Percentiles rank a stretch among this genome's conserved stretches.
Conservation (phyloP, 1,284 basidiomycete genomes). For the Sporisorium iseilematis-ciliati region DNA sequence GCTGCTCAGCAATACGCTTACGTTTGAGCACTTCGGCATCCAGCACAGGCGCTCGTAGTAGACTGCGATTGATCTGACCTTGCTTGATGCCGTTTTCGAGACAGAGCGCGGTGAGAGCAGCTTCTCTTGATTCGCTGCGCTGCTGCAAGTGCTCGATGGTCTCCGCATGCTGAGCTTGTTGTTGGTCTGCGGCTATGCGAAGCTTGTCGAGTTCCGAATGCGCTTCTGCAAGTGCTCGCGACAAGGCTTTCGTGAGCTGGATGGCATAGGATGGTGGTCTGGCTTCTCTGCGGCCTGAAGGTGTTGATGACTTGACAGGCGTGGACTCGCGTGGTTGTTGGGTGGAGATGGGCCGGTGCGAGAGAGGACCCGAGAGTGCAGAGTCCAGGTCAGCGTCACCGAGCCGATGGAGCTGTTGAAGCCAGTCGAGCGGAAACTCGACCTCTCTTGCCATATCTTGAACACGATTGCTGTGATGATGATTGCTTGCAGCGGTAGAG, state of each 20-base stretch:
- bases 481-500: neutral
- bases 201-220: conserved; percentile 32
- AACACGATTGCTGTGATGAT: conserved; percentile 5
- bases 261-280: conserved; percentile 23
- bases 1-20: conserved; percentile 45
- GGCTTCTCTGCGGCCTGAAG: neutral
- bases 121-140: conserved; percentile 47
- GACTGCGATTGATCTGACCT: conserved; percentile 52
- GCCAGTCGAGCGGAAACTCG: conserved; percentile 44
- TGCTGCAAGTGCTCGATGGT: conserved; percentile 40
- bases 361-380: conserved; percentile 36
- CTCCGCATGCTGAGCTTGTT: conserved; percentile 27
- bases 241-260: conserved; percentile 43
- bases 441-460: conserved; percentile 33
- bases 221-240: conserved; percentile 33
- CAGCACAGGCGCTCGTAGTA: conserved; percentile 48
- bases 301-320: conserved; percentile 32
- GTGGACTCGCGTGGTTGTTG: conserved; percentile 41
- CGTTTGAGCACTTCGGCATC: conserved; percentile 49
- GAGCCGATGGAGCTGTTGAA: conserved; percentile 33
- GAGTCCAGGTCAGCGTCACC: conserved; percentile 35
- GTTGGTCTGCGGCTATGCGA: conserved; percentile 7
- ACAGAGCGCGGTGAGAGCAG: conserved; percentile 46
- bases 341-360: conserved; percentile 26
- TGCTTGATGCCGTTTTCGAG: conserved; percentile 55